Conservation (phyloP, 2,329 filamentous ascomycete species). For the Aspergillus arachidicola region DNA sequence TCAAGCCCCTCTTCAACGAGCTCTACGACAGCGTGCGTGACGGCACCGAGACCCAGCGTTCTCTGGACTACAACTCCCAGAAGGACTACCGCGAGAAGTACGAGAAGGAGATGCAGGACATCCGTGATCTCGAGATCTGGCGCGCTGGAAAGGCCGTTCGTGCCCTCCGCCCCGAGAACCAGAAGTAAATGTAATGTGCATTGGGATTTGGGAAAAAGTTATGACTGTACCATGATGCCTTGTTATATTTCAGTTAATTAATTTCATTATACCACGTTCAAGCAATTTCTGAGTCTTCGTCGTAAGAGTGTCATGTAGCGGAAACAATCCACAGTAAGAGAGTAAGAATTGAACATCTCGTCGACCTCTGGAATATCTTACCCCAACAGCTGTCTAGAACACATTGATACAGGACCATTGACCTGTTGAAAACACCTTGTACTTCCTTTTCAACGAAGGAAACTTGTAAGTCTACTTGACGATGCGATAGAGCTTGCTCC, state of each 20-base stretch:
- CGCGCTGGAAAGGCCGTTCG: conserved; percentile 95
- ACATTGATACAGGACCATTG: too few relatives aligned
- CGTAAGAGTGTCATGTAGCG: neutral
- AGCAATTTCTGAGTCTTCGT: neutral
- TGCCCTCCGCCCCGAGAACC: conserved; percentile 82
- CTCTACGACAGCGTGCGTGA: conserved; percentile 92
- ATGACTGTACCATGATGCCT: conserved; percentile 40
- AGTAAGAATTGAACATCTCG: neutral
- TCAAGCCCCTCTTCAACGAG: conserved; percentile 98
- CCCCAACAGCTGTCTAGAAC: neutral
- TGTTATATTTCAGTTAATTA: conserved; percentile 25
- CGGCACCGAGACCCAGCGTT: conserved; percentile 92
- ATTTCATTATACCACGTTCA: neutral
- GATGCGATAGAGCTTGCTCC: neutral
- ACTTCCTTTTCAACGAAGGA: neutral
- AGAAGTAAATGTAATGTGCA: conserved; percentile 61
- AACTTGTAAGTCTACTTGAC: neutral
- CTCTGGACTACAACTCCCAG: conserved; percentile 95
- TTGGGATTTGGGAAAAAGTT: conserved; percentile 34
- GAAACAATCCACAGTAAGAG: neutral
- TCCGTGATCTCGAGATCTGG: conserved; percentile 98
- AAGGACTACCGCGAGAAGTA: conserved; percentile 95
- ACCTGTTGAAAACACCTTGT: too few relatives aligned
- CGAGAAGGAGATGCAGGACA: conserved; percentile 98
- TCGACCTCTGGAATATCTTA: neutral